These are phyloP conservation scores for Cyclotella cryptica DNA, from an alignment of 108 stramenopile species.

Conservation along the genomic window DNA sequence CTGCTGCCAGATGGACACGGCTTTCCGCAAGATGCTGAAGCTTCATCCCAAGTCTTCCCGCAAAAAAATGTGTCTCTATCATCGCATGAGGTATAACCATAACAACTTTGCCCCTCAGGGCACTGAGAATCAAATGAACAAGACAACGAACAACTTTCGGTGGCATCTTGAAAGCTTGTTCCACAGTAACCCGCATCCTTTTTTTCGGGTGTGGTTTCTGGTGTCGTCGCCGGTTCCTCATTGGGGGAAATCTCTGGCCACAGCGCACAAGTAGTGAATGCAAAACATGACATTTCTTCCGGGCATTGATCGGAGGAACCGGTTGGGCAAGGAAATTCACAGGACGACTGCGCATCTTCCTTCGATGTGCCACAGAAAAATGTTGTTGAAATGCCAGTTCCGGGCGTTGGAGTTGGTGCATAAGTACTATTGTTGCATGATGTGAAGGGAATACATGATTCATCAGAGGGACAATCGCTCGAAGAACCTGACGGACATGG, in stretches of 20 bases:
- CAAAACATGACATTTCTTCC: constrained; percentile 1
- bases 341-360: constrained; percentile 48
- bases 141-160: constrained; percentile 62
- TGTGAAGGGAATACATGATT: constrained; percentile 63
- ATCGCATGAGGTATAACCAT: constrained; percentile 84
- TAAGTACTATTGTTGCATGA: constrained; percentile 27
- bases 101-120: constrained; percentile 81
- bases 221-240: not conserved
- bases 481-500: constrained; percentile 78
- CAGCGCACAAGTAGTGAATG: constrained; percentile 9
- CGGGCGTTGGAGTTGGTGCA: constrained; percentile 7
- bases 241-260: constrained; percentile 6
- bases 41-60: constrained; percentile 54
- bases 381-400: constrained; percentile 24
- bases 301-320: constrained; percentile 11
- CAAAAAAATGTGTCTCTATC: constrained; percentile 51
- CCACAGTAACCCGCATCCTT: constrained; percentile 66
- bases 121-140: constrained; percentile 77
- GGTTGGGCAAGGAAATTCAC: constrained; percentile 38
- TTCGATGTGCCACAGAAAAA: constrained; percentile 49
- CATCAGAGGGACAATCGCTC: constrained; percentile 70
- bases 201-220: constrained; percentile 6
- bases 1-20: constrained; percentile 44
- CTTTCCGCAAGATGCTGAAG: constrained; percentile 41
- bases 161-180: constrained; percentile 80